A percentile compares a stretch with the other conserved stretches of the same genome.
Evolutionary conservation across 2,329 filamentous ascomycete species (phyloP).

Genomic region (Paraphaeosphaeria sporulosa): DNA sequence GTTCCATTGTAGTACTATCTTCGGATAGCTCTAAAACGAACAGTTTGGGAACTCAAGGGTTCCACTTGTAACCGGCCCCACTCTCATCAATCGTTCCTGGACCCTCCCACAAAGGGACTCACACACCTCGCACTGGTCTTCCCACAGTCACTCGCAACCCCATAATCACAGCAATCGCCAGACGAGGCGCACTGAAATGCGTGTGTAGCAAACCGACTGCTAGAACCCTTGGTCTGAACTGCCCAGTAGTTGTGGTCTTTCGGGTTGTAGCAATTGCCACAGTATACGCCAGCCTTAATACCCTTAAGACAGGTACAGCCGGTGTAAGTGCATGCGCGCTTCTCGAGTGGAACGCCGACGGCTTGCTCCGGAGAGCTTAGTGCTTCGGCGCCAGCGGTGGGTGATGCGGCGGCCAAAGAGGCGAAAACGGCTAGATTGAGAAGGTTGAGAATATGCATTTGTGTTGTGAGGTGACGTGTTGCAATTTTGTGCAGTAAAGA

Average conservation of each 20-base stretch:
- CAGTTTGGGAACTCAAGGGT: background rate
- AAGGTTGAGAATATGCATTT: background rate
- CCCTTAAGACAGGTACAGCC: background rate
- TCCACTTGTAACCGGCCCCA: background rate
- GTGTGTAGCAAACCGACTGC: background rate
- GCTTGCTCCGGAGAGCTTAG: background rate
- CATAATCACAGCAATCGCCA: background rate
- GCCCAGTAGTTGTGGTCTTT: background rate
- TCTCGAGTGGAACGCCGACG: background rate
- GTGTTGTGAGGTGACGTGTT: background rate
- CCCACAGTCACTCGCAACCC: background rate
- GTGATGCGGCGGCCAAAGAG: background rate
- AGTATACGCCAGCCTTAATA: background rate
- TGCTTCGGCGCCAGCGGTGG: background rate
- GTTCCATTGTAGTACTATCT: conserved; percentile 6
- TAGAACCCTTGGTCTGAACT: too few species aligned
- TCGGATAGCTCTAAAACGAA: background rate
- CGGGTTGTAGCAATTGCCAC: background rate
- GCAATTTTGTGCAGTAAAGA: too few species aligned
- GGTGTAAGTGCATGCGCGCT: background rate
- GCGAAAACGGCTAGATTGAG: background rate
- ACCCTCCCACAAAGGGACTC: background rate
- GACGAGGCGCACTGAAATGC: background rate
- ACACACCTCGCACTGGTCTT: background rate
- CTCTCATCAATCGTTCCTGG: background rate